phyloP scores from a whole-genome alignment of 208 protist species.

The Wallacemonas sp. region DNA sequence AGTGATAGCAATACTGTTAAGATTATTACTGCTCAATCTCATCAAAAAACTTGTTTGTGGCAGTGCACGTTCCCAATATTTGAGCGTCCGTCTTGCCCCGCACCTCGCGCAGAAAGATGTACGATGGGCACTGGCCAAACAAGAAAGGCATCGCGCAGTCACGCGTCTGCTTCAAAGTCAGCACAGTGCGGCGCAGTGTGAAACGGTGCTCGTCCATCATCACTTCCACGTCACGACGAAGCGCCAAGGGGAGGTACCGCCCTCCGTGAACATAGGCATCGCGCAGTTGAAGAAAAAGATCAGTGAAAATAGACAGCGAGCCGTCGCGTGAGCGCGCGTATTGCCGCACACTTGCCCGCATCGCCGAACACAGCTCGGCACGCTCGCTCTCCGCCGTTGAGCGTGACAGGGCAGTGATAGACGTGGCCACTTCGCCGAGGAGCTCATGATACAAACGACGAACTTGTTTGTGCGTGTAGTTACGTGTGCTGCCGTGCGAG shows the following conservation, averaged over 20 bases:
- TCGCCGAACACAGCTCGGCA: conserved; percentile 38
- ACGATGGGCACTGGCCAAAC: conserved; percentile 51
- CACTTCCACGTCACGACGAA: conserved; percentile 38
- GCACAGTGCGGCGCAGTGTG: conserved; percentile 28
- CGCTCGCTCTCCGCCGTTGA: conserved; percentile 1
- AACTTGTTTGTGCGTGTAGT: conserved; percentile 41
- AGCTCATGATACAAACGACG: conserved; percentile 42
- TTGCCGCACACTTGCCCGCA: conserved; percentile 38
- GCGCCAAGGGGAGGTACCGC: conserved; percentile 30
- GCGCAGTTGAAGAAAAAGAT: conserved; percentile 52
- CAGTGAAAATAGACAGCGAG: conserved; percentile 26
- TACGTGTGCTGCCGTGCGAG: conserved; percentile 34
- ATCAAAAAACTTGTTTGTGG: conserved; percentile 36
- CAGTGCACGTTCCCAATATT: conserved; percentile 49
- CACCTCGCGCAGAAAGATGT: conserved; percentile 54
- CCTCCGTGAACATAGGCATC: conserved; percentile 64
- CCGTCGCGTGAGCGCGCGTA: conserved; percentile 63
- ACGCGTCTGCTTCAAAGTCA: conserved; percentile 42
- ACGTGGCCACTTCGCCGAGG: conserved; percentile 31
- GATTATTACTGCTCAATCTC: neutral
- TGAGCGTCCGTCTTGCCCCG: conserved; percentile 47
- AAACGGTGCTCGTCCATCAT: conserved; percentile 18
- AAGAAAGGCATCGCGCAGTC: conserved; percentile 46
- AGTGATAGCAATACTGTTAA: too few relatives aligned
- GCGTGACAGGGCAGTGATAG: conserved; percentile 11